Percentiles rank a stretch among this genome's conserved stretches.
Conservation (phyloP, 129 eudicot genomes). For the Silybum marianum region DNA sequence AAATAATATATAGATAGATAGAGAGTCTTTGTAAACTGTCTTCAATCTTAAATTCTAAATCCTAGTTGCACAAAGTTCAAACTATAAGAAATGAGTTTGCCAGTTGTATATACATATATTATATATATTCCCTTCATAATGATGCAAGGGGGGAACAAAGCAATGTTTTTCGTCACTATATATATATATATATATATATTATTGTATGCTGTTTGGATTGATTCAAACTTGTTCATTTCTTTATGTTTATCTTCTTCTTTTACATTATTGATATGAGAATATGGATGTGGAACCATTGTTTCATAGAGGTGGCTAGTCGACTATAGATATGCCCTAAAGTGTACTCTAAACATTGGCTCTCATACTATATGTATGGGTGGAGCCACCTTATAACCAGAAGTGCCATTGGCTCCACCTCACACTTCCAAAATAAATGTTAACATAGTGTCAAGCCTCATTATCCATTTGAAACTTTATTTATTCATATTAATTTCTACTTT, state of each 20-base stretch:
- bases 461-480: too few species aligned
- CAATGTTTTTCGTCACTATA: slow-evolving; percentile 19
- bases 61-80: background rate
- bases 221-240: background rate
- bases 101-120: slow-evolving; percentile 9
- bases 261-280: too few species aligned
- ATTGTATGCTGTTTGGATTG: background rate
- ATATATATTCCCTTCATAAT: slow-evolving; percentile 1
- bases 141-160: background rate
- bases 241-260: background rate
- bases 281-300: too few species aligned
- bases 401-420: too few species aligned
- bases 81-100: slow-evolving; percentile 19
- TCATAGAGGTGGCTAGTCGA: background rate
- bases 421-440: too few species aligned
- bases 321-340: too few species aligned
- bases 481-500: too few species aligned
- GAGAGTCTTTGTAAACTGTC: slow-evolving; percentile 10
- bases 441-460: too few species aligned
- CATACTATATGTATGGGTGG: background rate
- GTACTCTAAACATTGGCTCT: too few species aligned
- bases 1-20: background rate
- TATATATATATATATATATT: too few species aligned
- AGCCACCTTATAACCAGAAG: too few species aligned
- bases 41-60: background rate